Base-by-base conservation (phyloP, 768 basidiomycete species). In the Mrakia blollopis region DNA sequence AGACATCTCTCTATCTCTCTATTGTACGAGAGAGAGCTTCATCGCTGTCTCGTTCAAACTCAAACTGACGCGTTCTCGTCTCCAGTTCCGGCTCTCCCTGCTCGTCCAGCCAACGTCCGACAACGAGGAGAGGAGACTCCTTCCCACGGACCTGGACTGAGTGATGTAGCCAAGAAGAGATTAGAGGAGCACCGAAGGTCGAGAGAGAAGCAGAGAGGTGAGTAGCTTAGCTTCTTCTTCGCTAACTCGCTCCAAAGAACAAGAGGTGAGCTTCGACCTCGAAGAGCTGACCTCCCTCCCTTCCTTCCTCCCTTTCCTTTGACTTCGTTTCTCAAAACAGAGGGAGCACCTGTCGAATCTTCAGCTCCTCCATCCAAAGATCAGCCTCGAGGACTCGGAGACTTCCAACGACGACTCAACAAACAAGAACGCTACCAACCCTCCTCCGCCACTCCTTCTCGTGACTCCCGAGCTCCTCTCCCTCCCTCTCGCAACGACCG, bases 381-480 rank as follows among this genome's bases (percentile, higher is more conserved):
- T 25, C 68, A 61, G n/a, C 70, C 90, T 3, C 89, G 88, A 78
- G 94, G 94, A n/a, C 85, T 97, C 1, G 92, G 92, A 16, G 94
- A 97, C 78, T 98, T 95, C 82, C 90, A 97, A 78, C 88, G 91
- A n/a, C 88, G 96, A n/a, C 88, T 89, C 23, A 98, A 98, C 83
- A 88, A 92, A 32, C 67, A 78, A 32, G 77, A 78, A 25, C 65
- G 67, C 10, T 78, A 78, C 28, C 57, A 30, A 1, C 73, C 65
- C 47, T 23, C 74, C 57, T n/a, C 52, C 28, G 44, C 67, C 47
- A n/a, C 74, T 30, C 32, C 52, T 52, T 75, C 52, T 7, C 28
- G 52, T 7, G 70, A 52, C 70, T 61, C 13, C 18, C 54, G 67
- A 28, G 50, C 47, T 23, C 54, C 74, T 50, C 47, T 41, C 7